Evolutionary conservation across 805 yeast genomes (phyloP).

Genomic region (Metschnikowia peoriensis): DNA sequence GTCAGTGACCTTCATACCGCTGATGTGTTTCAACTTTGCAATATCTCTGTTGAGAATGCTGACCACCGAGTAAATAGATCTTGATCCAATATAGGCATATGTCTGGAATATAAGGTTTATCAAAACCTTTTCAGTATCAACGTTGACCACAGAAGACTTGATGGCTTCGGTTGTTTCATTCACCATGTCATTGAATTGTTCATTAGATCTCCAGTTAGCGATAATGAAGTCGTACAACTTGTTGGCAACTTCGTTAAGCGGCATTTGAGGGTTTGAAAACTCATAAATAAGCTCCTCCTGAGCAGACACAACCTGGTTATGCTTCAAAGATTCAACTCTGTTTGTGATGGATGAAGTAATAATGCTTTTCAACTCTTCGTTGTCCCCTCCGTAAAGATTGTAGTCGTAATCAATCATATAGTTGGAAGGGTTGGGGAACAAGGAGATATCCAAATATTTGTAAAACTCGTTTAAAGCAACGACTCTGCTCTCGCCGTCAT

Average conservation of each 20-base stretch:
- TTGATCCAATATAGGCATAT: constrained; percentile 77
- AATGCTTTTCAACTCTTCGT: constrained; percentile 25
- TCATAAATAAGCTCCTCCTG: constrained; percentile 40
- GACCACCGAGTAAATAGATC: constrained; percentile 65
- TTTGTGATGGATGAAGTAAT: constrained; percentile 26
- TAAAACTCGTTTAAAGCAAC: constrained; percentile 35
- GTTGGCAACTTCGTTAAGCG: constrained; percentile 35
- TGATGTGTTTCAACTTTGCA: constrained; percentile 36
- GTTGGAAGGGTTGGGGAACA: constrained; percentile 29
- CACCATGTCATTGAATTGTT: constrained; percentile 34
- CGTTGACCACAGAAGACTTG: constrained; percentile 20
- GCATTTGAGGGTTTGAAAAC: constrained; percentile 35
- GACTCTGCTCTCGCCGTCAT: constrained; percentile 19
- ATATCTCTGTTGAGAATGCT: constrained; percentile 40
- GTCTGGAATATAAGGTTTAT: constrained; percentile 66
- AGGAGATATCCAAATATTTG: constrained; percentile 37
- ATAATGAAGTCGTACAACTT: constrained; percentile 42
- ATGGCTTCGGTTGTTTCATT: constrained; percentile 28
- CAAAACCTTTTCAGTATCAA: constrained; percentile 34
- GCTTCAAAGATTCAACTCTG: constrained; percentile 23
- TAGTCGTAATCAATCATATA: constrained; percentile 34
- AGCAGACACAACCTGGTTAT: constrained; percentile 25
- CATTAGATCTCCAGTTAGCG: constrained; percentile 39
- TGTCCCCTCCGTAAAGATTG: constrained; percentile 32
- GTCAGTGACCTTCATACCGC: constrained; percentile 32